Evolutionary conservation across 2,329 filamentous ascomycete species (phyloP).

Genomic region (Aspergillus persii): DNA sequence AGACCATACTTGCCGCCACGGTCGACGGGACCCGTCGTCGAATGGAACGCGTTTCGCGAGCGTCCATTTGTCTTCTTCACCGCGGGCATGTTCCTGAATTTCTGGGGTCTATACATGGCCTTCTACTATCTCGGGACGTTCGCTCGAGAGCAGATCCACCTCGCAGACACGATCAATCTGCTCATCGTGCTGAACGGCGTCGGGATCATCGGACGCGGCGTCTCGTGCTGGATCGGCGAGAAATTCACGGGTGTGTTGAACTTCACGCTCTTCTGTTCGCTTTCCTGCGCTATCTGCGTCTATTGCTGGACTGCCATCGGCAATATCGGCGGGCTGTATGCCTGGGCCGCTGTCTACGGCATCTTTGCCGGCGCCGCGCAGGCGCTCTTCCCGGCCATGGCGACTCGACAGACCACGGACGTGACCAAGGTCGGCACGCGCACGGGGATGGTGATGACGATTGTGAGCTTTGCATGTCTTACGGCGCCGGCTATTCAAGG

Average conservation of each 20-base stretch:
- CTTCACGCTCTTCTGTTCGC: background rate
- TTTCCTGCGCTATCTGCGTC: background rate
- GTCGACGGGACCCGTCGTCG: conserved; percentile 52
- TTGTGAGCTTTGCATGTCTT: conserved; percentile 45
- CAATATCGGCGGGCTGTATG: background rate
- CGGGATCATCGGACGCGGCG: background rate
- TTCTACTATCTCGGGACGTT: conserved; percentile 59
- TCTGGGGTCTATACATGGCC: conserved; percentile 55
- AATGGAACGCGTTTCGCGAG: conserved; percentile 58
- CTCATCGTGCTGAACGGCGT: conserved; percentile 2
- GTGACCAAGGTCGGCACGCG: conserved; percentile 45
- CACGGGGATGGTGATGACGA: conserved; percentile 48
- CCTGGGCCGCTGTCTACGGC: conserved; percentile 34
- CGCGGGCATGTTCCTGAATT: conserved; percentile 46
- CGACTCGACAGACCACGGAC: conserved; percentile 45
- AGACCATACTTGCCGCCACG: conserved; percentile 50
- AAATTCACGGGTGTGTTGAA: background rate
- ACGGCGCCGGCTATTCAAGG: conserved; percentile 48
- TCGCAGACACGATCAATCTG: conserved; percentile 39
- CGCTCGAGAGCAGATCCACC: conserved; percentile 38
- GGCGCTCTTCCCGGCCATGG: conserved; percentile 43
- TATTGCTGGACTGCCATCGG: background rate
- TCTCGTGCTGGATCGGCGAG: background rate
- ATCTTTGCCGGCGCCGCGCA: conserved; percentile 46
- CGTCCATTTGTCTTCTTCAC: conserved; percentile 53